Conservation (phyloP, 495 filamentous ascomycete species). For the Amniculicola lignicola region DNA sequence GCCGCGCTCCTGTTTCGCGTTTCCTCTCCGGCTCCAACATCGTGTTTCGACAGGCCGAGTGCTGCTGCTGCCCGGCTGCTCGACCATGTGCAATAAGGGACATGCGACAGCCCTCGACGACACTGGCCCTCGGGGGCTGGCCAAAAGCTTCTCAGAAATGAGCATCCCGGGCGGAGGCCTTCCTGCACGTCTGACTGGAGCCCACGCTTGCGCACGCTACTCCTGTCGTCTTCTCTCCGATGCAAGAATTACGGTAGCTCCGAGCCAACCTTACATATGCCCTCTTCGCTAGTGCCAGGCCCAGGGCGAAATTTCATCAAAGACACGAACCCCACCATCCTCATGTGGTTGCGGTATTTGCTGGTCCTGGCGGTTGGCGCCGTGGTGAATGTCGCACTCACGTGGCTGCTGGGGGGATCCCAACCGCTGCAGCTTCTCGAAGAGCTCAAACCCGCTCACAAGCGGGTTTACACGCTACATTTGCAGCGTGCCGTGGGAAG, state of each 20-base stretch:
- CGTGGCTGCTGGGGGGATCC: slow-evolving; percentile 11
- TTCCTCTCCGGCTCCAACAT: too few relatives aligned
- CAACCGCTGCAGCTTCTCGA: background rate
- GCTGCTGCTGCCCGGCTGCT: too few relatives aligned
- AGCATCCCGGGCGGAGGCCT: background rate
- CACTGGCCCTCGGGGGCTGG: too few relatives aligned
- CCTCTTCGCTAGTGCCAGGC: too few relatives aligned
- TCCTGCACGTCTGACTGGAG: slow-evolving; percentile 14
- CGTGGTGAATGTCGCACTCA: slow-evolving; percentile 6
- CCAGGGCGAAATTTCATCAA: background rate
- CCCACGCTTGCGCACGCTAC: background rate
- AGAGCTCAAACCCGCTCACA: background rate
- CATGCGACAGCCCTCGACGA: too few relatives aligned
- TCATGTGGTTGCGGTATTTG: slow-evolving; percentile 18
- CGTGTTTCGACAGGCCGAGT: too few relatives aligned
- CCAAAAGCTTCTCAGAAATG: too few relatives aligned
- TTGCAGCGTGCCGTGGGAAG: background rate
- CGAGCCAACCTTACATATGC: too few relatives aligned
- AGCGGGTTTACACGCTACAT: background rate
- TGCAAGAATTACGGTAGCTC: background rate
- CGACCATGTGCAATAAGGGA: too few relatives aligned
- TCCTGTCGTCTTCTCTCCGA: slow-evolving; percentile 1
- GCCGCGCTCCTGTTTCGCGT: slow-evolving; percentile 8
- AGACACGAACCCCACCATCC: background rate
- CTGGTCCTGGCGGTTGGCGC: slow-evolving; percentile 16